A percentile compares a stretch with the other conserved stretches of the same genome.
These are phyloP conservation scores for Aotearoamyces nothofagi DNA, from an alignment of 2,329 filamentous ascomycete genomes.

Conservation along the genomic window DNA sequence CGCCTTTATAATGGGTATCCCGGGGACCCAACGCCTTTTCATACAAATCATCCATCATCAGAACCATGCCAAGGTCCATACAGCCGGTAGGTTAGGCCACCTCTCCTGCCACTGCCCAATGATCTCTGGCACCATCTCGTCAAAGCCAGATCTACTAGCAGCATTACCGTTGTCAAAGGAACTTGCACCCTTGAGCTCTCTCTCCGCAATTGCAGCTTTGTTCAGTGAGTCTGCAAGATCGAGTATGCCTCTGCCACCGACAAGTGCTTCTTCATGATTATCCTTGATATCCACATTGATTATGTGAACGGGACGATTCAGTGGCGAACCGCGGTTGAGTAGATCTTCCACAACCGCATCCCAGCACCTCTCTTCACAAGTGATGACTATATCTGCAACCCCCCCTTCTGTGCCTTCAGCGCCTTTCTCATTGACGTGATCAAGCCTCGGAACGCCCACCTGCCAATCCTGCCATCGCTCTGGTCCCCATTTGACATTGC, in stretches of 20 bases:
- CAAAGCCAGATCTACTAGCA: constrained; percentile 61
- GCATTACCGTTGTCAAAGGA: constrained; percentile 57
- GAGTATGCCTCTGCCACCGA: constrained; percentile 82
- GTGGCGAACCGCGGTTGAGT: constrained; percentile 64
- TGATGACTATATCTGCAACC: constrained; percentile 86
- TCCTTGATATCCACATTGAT: constrained; percentile 98
- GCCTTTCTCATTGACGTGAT: constrained; percentile 63
- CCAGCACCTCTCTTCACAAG: constrained; percentile 96
- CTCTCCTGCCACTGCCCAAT: constrained; percentile 86
- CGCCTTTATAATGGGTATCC: no score
- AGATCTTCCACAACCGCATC: constrained; percentile 94
- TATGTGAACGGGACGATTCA: constrained; percentile 90
- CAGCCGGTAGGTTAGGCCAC: constrained; percentile 79
- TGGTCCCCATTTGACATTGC: constrained; percentile 84
- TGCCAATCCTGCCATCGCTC: constrained; percentile 98
- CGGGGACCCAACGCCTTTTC: no score
- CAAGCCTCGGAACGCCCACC: constrained; percentile 66
- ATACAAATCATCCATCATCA: no score
- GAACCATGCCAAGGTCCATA: constrained; percentile 95
- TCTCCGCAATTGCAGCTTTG: constrained; percentile 61
- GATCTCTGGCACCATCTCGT: constrained; percentile 86
- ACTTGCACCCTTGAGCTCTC: constrained; percentile 44
- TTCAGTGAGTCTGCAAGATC: constrained; percentile 83
- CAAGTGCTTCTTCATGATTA: constrained; percentile 89
- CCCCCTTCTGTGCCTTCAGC: constrained; percentile 72